Base-by-base conservation (phyloP, 257 asterid genomes). In the Capsicum pubescens region DNA sequence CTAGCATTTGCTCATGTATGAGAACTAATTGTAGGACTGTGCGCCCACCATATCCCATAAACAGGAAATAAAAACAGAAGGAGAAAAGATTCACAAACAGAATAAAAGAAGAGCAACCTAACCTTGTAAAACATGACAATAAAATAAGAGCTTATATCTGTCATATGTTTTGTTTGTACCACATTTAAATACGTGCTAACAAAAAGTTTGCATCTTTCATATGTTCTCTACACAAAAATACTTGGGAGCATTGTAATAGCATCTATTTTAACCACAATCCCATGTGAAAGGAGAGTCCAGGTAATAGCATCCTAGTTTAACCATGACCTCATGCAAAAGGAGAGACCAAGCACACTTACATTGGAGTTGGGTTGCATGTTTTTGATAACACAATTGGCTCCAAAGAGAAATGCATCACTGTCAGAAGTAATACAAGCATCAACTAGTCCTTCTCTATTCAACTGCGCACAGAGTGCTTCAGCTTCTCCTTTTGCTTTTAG, bases 341-440 rank as follows among this genome's bases (percentile, higher is more conserved):
- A 42, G 55, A 74, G 74, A 46, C 42, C 80, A 85, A 86, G 52
- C 39, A 50, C 56, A 78, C 92, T 84, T 85, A 95, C 98, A 91
- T 90, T 95, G 35, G 93, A 91, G 90, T 92, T 95, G 83, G 95
- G 97, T 78, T 60, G 90, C 87, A 95, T 84, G 56, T 86, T 89
- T 91, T 97, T 95, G 83, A 97, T 90, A 68, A 95, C 95, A 83
- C 98, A 97, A 69, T 86, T 90, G 50, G 97, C 96, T 70, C 98
- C 99, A 72, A 91, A 93, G 19, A 95, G 97, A 86, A 97, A 92
- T 64, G 95, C 97, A 87, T 97, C 98, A 12, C 97, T 94, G 84
- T 97, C 98, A 84, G 99, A 90, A 78, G 98, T 97, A 86, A 97
- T 89, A 84, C 99, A 97, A 52, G 97, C 99, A 93, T 93, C 98